These are phyloP conservation scores for Curvularia sp. DNA, from an alignment of 2,329 filamentous ascomycete species.

Conservation along the genomic window DNA sequence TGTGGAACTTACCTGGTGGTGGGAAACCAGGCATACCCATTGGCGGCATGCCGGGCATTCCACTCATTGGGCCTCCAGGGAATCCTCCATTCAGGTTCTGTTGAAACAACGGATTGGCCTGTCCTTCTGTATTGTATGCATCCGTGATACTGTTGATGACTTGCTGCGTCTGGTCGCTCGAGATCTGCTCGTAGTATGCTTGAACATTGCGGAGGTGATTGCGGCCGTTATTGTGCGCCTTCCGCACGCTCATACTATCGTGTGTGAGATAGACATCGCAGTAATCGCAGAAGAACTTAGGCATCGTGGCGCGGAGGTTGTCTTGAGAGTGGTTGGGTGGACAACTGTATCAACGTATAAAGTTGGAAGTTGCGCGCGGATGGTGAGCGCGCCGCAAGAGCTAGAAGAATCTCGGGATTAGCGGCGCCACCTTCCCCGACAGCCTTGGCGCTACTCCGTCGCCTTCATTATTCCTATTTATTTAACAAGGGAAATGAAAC, in stretches of 20 bases:
- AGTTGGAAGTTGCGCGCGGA: conserved; percentile 8
- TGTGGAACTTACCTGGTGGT: conserved; percentile 26
- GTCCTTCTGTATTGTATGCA: conserved; percentile 93
- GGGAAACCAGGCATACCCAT: conserved; percentile 33
- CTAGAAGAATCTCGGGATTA: conserved; percentile 28
- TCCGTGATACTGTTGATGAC: conserved; percentile 98
- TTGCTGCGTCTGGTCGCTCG: conserved; percentile 96
- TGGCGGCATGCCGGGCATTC: conserved; percentile 29
- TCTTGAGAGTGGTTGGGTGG: background rate
- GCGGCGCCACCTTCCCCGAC: conserved; percentile 27
- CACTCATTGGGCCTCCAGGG: conserved; percentile 37
- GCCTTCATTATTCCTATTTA: background rate
- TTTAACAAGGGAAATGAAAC: background rate
- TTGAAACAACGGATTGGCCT: conserved; percentile 82
- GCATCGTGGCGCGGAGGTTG: conserved; percentile 21
- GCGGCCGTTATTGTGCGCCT: conserved; percentile 94
- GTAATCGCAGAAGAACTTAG: conserved; percentile 72
- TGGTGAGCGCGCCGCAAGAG: conserved; percentile 28
- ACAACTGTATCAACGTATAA: background rate
- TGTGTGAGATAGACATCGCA: conserved; percentile 99
- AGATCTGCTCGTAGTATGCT: conserved; percentile 99
- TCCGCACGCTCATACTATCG: conserved; percentile 99
- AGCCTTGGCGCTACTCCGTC: conserved; percentile 18
- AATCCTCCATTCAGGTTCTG: conserved; percentile 58
- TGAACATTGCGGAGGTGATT: conserved; percentile 98